Evolutionary conservation across 805 yeast species (phyloP).

Genomic region (Barnettozyma sp.): DNA sequence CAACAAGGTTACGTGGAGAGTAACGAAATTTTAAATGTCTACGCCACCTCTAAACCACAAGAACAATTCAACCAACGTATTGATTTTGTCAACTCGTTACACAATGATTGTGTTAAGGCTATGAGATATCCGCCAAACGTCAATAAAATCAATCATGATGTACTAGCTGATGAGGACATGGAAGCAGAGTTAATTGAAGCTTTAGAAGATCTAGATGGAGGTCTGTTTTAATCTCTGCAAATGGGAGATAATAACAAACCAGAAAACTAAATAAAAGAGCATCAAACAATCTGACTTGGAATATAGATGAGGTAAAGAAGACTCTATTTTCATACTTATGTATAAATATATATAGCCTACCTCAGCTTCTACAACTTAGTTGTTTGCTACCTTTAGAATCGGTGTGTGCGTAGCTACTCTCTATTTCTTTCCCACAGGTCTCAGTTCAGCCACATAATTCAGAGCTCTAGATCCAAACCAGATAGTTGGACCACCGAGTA

Average conservation of each 20-base stretch:
- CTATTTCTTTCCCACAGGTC: conserved; percentile 25
- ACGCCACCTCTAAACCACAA: conserved; percentile 85
- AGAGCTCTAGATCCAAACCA: conserved; percentile 25
- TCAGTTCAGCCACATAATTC: conserved; percentile 22
- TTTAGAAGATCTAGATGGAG: conserved; percentile 24
- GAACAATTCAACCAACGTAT: conserved; percentile 87
- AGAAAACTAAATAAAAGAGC: too few relatives aligned
- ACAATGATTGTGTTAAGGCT: conserved; percentile 87
- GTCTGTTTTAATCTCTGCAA: too few relatives aligned
- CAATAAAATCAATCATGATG: conserved; percentile 17
- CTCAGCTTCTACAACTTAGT: too few relatives aligned
- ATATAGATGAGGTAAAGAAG: too few relatives aligned
- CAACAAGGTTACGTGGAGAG: conserved; percentile 88
- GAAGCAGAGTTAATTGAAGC: conserved; percentile 24
- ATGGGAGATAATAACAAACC: too few relatives aligned
- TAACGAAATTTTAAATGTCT: conserved; percentile 77
- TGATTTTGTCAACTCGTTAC: conserved; percentile 80
- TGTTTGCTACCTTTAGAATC: too few relatives aligned
- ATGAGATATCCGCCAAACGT: conserved; percentile 74
- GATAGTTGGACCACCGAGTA: conserved; percentile 22
- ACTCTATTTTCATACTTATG: too few relatives aligned
- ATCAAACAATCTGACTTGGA: too few relatives aligned
- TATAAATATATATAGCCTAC: too few relatives aligned
- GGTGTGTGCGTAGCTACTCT: too few relatives aligned
- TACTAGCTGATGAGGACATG: conserved; percentile 13